A percentile compares a stretch with the other conserved stretches of the same genome.
These are phyloP conservation scores for Lactifluus subvellereus DNA, from an alignment of 768 basidiomycete genomes.

Conservation along the genomic window DNA sequence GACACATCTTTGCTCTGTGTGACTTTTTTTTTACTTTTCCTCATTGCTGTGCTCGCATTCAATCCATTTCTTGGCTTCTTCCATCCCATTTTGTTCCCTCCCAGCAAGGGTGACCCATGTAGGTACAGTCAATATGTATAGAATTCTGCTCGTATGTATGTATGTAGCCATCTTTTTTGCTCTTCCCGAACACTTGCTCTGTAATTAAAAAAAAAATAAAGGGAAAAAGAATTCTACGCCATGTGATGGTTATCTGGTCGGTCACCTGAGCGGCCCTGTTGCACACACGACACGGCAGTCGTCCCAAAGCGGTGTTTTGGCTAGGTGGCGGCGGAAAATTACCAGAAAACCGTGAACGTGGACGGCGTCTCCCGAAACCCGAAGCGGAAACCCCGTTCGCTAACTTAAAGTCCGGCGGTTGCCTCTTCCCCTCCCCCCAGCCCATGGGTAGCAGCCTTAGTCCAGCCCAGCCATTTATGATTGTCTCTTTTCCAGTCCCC, in stretches of 20 bases:
- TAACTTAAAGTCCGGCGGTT: background rate
- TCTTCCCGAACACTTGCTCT: background rate
- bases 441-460: background rate
- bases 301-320: background rate
- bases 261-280: background rate
- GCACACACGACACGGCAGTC: background rate
- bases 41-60: slow-evolving; percentile 4
- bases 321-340: slow-evolving; percentile 7
- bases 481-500: no score
- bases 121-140: slow-evolving; percentile 20
- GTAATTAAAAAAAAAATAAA: background rate
- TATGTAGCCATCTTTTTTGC: slow-evolving; percentile 11
- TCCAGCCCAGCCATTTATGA: background rate
- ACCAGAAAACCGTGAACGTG: background rate
- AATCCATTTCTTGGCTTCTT: background rate
- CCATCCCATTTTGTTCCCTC: background rate
- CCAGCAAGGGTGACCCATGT: slow-evolving; percentile 6
- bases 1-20: slow-evolving; percentile 1
- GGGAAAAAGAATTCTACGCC: background rate
- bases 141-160: slow-evolving; percentile 12
- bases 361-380: slow-evolving; percentile 13
- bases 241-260: background rate
- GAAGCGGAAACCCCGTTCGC: slow-evolving; percentile 12
- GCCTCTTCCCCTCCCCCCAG: background rate
- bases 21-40: background rate